Base-by-base conservation (phyloP, 2,329 filamentous ascomycete species). In the Aureobasidium uvarum region DNA sequence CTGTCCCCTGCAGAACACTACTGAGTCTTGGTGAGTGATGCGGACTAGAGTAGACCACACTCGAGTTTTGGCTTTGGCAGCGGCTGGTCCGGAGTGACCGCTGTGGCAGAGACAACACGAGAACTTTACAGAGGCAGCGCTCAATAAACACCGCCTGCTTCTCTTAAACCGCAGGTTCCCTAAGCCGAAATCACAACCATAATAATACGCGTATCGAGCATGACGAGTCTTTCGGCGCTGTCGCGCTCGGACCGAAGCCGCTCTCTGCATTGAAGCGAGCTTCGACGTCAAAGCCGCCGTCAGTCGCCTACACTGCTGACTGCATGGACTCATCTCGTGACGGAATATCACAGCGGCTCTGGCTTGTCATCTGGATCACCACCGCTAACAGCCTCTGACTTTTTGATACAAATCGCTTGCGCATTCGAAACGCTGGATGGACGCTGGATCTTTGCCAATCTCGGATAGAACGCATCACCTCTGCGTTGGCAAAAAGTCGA, bases 221-320 rank as follows among this genome's bases (percentile, higher is more conserved):
- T 55, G 52, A 55, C 52, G 52, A 55, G n/a, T 16, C 20, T 25
- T 39, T 28, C 23, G 14, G 50, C 11, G 13, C 4, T 41, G 33
- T 55, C 52, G 52, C 20, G 52, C 28, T 25, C 52, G 52, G 52
- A 25, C 36, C 52, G 52, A 55, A 28, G n/a, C 36, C 25, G 6
- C 7, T 16, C 36, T 55, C n/a, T n/a, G 18, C 18, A 14, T 8
- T 28, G 48, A 52, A 52, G 48, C 48, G 25, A 16, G 31, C 50
- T 55, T 25, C 33, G 51, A 55, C 51, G 51, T 55, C n/a, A 7
- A 20, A 54, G 7, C 38, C 14, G 20, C 52, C 52, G 52, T 55
- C 52, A 55, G 18, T 55, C 52, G 52, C 52, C 52, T 55, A 41
- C 52, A 33, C 20, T 25, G 52, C 13, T 46, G 43, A 25, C 43